Percentiles rank a stretch among this genome's conserved stretches.
phyloP scores from a whole-genome alignment of 805 yeast genomes.

The Candida nonsorbophila region DNA sequence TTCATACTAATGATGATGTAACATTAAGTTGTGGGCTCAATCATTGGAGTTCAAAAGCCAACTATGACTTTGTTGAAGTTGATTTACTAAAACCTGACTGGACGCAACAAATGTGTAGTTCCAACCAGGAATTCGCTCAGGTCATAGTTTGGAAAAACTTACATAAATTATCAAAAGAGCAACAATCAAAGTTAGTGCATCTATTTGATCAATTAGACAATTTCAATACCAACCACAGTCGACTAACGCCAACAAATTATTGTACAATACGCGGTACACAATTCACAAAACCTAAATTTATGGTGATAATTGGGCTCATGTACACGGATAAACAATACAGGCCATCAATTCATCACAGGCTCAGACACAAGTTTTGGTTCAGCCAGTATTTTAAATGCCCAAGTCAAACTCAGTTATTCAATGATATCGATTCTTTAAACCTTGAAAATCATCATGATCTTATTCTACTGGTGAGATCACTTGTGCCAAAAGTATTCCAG shows the following conservation, averaged over 20 bases:
- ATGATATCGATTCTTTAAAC: background rate
- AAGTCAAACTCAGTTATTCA: background rate
- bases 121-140: too few species aligned
- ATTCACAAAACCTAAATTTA: slow-evolving; percentile 11
- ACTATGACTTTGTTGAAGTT: too few species aligned
- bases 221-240: slow-evolving; percentile 14
- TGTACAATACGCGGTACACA: slow-evolving; percentile 2
- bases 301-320: slow-evolving; percentile 12
- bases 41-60: slow-evolving; percentile 4
- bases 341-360: too few species aligned
- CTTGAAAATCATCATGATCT: background rate
- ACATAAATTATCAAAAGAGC: slow-evolving; percentile 6
- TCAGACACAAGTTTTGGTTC: slow-evolving; percentile 23
- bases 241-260: slow-evolving; percentile 1
- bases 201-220: slow-evolving; percentile 15
- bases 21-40: slow-evolving; percentile 3
- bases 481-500: slow-evolving; percentile 15
- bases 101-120: too few species aligned
- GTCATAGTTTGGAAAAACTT: slow-evolving; percentile 17
- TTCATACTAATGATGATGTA: slow-evolving; percentile 9
- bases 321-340: too few species aligned
- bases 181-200: slow-evolving; percentile 13
- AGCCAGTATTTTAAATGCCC: slow-evolving; percentile 10
- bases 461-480: background rate
- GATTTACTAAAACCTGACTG: too few species aligned